Percentiles rank a stretch among this genome's conserved stretches.
phyloP scores from a whole-genome alignment of 805 yeast genomes.

The Isabelozyma heimii region DNA sequence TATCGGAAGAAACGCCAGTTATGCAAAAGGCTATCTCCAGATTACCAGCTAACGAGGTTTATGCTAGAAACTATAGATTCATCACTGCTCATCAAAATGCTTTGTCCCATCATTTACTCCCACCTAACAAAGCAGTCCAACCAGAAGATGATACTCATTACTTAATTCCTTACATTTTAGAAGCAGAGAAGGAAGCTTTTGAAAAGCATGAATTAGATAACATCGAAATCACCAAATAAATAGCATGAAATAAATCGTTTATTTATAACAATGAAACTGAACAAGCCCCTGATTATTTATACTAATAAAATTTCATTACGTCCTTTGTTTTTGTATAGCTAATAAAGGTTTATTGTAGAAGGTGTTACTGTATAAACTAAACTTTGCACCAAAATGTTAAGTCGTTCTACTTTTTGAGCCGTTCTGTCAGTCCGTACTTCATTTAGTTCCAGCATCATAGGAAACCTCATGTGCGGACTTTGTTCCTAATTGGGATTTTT shows the following conservation, averaged over 20 bases:
- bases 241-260: neutral
- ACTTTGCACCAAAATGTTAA: too few relatives aligned
- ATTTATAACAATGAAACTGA: neutral
- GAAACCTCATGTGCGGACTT: too few relatives aligned
- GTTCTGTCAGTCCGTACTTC: too few relatives aligned
- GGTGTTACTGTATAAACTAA: too few relatives aligned
- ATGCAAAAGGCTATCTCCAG: conserved; percentile 86
- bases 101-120: conserved; percentile 80
- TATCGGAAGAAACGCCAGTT: conserved; percentile 82
- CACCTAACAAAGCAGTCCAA: conserved; percentile 72
- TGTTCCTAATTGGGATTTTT: too few relatives aligned
- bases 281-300: neutral
- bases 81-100: conserved; percentile 89
- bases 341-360: neutral
- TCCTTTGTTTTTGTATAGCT: neutral
- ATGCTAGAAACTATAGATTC: conserved; percentile 90
- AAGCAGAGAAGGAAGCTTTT: conserved; percentile 87
- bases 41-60: conserved; percentile 78
- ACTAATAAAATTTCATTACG: too few relatives aligned
- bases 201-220: conserved; percentile 90
- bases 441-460: too few relatives aligned
- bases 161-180: conserved; percentile 84
- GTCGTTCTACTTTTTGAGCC: too few relatives aligned
- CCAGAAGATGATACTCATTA: conserved; percentile 81
- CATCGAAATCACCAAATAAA: conserved; percentile 37